These are phyloP conservation scores for Boletus sp. DNA, from an alignment of 768 basidiomycete genomes.

Conservation along the genomic window DNA sequence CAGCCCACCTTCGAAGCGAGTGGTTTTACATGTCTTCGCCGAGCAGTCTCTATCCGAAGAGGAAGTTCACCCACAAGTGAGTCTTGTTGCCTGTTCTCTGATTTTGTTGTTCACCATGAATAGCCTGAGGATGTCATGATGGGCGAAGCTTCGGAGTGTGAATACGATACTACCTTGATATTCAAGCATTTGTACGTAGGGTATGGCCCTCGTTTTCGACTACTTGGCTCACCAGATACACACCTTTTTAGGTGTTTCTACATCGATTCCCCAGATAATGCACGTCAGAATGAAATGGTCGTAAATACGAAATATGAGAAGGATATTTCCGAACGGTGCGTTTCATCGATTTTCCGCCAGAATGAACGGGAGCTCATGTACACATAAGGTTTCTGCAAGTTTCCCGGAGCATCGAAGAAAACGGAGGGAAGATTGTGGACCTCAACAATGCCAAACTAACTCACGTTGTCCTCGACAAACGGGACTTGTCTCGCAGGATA, in stretches of 20 bases:
- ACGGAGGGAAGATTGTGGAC: slow-evolving; percentile 71
- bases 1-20: not conserved
- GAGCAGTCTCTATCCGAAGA: slow-evolving; percentile 13
- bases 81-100: not conserved
- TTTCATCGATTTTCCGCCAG: not conserved
- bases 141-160: slow-evolving; percentile 72
- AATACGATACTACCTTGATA: slow-evolving; percentile 75
- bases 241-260: slow-evolving; percentile 70
- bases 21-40: not conserved
- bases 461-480: slow-evolving; percentile 81
- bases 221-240: not conserved
- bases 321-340: slow-evolving; percentile 54
- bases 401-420: slow-evolving; percentile 49
- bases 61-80: slow-evolving; percentile 7
- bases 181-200: slow-evolving; percentile 75
- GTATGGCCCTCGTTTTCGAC: not conserved
- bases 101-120: not conserved
- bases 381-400: slow-evolving; percentile 52
- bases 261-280: slow-evolving; percentile 78
- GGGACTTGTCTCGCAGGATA: slow-evolving; percentile 69
- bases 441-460: slow-evolving; percentile 79
- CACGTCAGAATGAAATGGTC: slow-evolving; percentile 57
- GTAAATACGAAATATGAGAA: slow-evolving; percentile 52
- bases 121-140: slow-evolving; percentile 46
- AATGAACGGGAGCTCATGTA: not conserved